Evolutionary conservation across 805 yeast genomes (phyloP), one percentile per base, ranked within the genome.

Genomic region (Tetrapisispora fleetii): DNA sequence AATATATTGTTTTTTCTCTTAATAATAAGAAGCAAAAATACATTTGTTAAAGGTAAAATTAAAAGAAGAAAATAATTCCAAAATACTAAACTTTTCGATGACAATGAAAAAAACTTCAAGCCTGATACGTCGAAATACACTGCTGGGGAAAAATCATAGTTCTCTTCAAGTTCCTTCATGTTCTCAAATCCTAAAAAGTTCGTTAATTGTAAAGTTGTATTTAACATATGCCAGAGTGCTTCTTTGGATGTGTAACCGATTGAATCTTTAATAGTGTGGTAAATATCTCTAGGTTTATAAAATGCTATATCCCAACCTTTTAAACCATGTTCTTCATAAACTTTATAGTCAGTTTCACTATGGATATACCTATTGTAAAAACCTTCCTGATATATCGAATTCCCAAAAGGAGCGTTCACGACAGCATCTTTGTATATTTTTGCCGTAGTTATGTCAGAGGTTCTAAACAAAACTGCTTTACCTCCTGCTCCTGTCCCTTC

Each of bases 401-500:
- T 78, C 3, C 85, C 96, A 68, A 79, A 87, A 0, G 96, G 96
- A 42, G 70, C 58, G 3, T 56, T 70, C 49, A 77, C 67, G 1
- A 79, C 90, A 3, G 73, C 71, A 21, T 72, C 63, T 52, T 76
- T 75, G 51, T 71, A 78, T 54, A 78, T 75, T 51, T 76, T 75
- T 1, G 84, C 79, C 13, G 87, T 78, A 1, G 85, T 85, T 52
- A 74, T 74, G 60, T 88, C 95, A 0, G 95, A 79, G n/a, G 89
- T 81, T 64, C 96, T 76, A 63, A 90, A 88, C 44, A 89, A 67
- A 19, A 86, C 73, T 1, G 96, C 85, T 54, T 83, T 79, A 4
- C 93, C 90, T 24, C 96, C 96, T 1, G 93, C 84, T 2, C 96
- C 96, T 0, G 96, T 86, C 17, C 96, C 96, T 69, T 89, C 97